phyloP scores from a whole-genome alignment of 225 moss, liverwort and hornwort species.

The Antitrichia curtipendula region DNA sequence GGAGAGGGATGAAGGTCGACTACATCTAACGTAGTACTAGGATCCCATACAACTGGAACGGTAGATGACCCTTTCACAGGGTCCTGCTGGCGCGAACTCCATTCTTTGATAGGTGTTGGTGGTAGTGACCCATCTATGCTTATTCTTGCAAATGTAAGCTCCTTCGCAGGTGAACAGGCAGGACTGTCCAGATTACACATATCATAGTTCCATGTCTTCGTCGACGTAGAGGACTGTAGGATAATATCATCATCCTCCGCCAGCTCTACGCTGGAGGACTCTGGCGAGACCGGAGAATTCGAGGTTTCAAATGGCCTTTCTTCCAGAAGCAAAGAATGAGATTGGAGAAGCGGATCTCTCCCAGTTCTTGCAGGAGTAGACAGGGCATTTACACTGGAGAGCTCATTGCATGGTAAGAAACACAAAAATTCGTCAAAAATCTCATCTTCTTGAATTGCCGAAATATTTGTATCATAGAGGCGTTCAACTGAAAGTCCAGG shows the following conservation, averaged over 20 bases:
- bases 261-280: not conserved
- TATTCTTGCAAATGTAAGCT: slow-evolving; percentile 26
- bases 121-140: slow-evolving; percentile 36
- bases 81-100: slow-evolving; percentile 17
- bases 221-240: not conserved
- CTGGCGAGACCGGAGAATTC: not conserved
- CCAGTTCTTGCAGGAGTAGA: not conserved
- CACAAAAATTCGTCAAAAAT: slow-evolving; percentile 26
- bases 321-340: not conserved
- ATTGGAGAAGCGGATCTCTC: not conserved
- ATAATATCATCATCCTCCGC: not conserved
- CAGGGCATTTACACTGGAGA: not conserved
- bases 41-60: not conserved
- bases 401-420: slow-evolving; percentile 12
- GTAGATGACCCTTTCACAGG: not conserved
- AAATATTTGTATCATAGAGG: slow-evolving; percentile 15
- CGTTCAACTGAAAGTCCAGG: slow-evolving; percentile 6
- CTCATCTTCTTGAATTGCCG: slow-evolving; percentile 21
- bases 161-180: slow-evolving; percentile 21
- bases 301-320: not conserved
- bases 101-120: slow-evolving; percentile 32
- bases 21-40: not conserved
- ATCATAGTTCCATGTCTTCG: slow-evolving; percentile 12
- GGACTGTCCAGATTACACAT: slow-evolving; percentile 18
- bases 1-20: slow-evolving; percentile 26